A percentile compares a stretch with the other conserved stretches of the same genome.
Evolutionary conservation across 345 rosid species (phyloP).

Genomic region (Mercurialis annua): DNA sequence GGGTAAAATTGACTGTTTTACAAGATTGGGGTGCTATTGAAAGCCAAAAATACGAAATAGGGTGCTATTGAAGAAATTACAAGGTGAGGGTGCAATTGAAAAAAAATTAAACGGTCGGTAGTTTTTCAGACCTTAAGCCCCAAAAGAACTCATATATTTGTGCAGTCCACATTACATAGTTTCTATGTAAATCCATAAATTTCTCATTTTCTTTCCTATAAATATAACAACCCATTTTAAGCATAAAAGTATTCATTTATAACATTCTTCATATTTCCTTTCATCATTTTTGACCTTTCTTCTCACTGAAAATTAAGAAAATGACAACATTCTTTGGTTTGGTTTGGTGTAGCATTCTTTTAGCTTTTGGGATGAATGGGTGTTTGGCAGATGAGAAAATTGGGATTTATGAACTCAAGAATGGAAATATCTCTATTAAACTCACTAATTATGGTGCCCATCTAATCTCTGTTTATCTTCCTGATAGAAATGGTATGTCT

Average conservation of each 20-base stretch:
- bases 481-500: constrained; percentile 70
- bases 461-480: constrained; percentile 58
- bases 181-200: neutral
- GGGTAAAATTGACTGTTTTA: no score
- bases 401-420: constrained; percentile 63
- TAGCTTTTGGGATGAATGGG: neutral
- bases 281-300: neutral
- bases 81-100: no score
- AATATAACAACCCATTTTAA: neutral
- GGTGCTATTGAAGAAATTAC: no score
- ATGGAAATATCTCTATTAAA: constrained; percentile 57
- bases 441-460: constrained; percentile 91
- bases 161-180: neutral
- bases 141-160: neutral
- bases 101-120: no score
- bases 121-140: no score
- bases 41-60: no score
- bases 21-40: no score
- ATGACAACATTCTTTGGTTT: constrained; percentile 10
- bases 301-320: neutral
- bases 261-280: neutral
- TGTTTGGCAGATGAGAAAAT: constrained; percentile 15
- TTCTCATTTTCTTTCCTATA: neutral
- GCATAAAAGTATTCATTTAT: neutral
- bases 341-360: neutral